Base-by-base conservation (phyloP, 805 yeast genomes). In the Saccharomycopsis lassenensis region DNA sequence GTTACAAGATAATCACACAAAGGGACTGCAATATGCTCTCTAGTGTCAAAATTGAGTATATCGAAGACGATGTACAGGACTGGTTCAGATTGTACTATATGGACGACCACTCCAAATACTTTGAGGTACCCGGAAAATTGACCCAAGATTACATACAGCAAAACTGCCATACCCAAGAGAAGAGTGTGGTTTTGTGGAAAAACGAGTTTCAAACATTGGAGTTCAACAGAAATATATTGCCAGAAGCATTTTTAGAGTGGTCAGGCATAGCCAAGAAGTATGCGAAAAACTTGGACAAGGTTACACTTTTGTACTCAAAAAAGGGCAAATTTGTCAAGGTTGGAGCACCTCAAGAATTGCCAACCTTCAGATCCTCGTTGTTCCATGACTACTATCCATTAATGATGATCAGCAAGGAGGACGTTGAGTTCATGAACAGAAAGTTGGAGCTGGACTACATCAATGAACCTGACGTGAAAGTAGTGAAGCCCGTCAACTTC, bases 1-100 rank as follows among this genome's bases (percentile, higher is more conserved):
- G 31, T 11, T 44, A 39, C 40, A 39, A 29, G 24, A 37, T 51
- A 17, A 18, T 56, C 16, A 52, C 61, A 7, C 59, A 55, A 44
- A 45, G 59, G n/a, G 45, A 44, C 18, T 33, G 37, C 18, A 54
- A 57, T 2, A 21, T 32, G 27, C 25, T 57, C 45, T 48, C 54
- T 2, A 45, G 44, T 4, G 44, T 56, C 11, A 34, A 38, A 19
- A 40, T 48, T 7, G 14, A 32, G 11, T 36, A 29, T 22, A 17
- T 14, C 19, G 31, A 17, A 7, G 31, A 19, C 11, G 31, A 24
- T 8, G 18, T 12, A 10, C 16, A 33, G 22, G 36, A 33, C 6
- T 32, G 24, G n/a, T 52, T 52, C 38, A 37, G 35, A 1, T 36
- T 40, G 3, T 22, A 31, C 5, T 47, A 34, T 6, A 19, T 27